phyloP scores from a whole-genome alignment of 1,139 yeast genomes.

The Blastobotrys niveus region DNA sequence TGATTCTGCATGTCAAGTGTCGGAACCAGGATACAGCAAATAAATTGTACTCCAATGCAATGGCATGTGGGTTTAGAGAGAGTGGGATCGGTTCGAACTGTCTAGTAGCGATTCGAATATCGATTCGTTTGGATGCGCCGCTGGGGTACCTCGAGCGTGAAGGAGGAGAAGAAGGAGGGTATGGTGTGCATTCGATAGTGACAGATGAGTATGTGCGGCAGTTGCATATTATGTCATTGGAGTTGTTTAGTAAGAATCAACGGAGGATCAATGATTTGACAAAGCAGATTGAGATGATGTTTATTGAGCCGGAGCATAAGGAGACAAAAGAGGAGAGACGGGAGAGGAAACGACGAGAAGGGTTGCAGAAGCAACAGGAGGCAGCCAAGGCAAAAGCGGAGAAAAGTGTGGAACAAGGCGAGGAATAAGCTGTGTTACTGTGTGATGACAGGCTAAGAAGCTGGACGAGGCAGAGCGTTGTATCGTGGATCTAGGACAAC shows the following conservation, averaged over 20 bases:
- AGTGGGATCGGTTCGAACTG: slow-evolving; percentile 77
- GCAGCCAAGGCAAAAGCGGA: background rate
- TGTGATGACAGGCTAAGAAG: background rate
- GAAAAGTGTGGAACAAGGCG: too few species aligned
- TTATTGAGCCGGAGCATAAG: slow-evolving; percentile 15
- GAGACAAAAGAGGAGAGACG: slow-evolving; percentile 56
- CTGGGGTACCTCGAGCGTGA: slow-evolving; percentile 46
- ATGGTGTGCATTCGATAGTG: slow-evolving; percentile 40
- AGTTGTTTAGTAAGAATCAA: slow-evolving; percentile 59
- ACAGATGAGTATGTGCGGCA: slow-evolving; percentile 44
- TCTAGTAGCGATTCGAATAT: slow-evolving; percentile 71
- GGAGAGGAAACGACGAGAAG: slow-evolving; percentile 54
- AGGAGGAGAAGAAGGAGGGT: background rate
- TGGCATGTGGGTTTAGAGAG: slow-evolving; percentile 83
- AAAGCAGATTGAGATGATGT: slow-evolving; percentile 39
- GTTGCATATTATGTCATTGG: slow-evolving; percentile 43
- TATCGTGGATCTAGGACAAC: too few species aligned
- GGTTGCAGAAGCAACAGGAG: slow-evolving; percentile 39
- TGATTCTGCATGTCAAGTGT: slow-evolving; percentile 78
- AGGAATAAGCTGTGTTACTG: too few species aligned
- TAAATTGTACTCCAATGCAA: slow-evolving; percentile 60
- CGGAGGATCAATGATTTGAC: slow-evolving; percentile 48
- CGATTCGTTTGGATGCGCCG: slow-evolving; percentile 68
- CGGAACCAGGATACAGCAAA: slow-evolving; percentile 54
- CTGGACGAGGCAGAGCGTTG: background rate